Percentiles rank a stretch among this genome's conserved stretches.
These are phyloP conservation scores for Gracilaria vermiculophylla DNA, from an alignment of 23 red algal species.

Conservation along the genomic window DNA sequence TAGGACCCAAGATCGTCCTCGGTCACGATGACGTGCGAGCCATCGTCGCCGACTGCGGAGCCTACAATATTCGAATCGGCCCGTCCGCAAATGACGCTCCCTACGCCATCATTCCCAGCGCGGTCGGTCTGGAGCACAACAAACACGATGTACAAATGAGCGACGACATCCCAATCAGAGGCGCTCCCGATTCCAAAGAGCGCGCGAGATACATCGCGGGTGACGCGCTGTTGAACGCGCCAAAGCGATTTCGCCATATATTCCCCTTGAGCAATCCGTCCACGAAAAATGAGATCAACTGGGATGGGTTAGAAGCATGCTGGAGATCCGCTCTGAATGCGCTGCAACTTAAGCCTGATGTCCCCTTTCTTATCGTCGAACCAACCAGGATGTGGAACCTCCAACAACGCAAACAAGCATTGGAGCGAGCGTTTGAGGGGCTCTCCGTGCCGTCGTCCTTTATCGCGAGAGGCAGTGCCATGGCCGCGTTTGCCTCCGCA, in stretches of 20 bases:
- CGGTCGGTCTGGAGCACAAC: constrained; percentile 19
- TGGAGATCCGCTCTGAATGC: constrained; percentile 2
- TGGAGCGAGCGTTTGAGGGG: constrained; percentile 62
- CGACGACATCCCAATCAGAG: neutral
- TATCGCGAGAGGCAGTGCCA: constrained; percentile 57
- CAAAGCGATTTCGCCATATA: constrained; percentile 11
- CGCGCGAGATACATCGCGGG: constrained; percentile 45
- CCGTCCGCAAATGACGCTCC: constrained; percentile 77
- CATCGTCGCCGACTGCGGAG: constrained; percentile 75
- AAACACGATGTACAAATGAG: neutral
- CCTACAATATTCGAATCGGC: constrained; percentile 71
- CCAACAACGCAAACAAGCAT: neutral
- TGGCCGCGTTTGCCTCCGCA: constrained; percentile 78
- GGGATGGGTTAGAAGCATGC: constrained; percentile 36
- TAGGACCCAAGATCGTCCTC: constrained; percentile 23
- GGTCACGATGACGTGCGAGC: constrained; percentile 78
- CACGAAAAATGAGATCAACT: constrained; percentile 19
- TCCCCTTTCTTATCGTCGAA: constrained; percentile 77
- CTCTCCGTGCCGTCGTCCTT: constrained; percentile 41
- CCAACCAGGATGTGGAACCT: constrained; percentile 33
- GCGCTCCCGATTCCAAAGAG: neutral
- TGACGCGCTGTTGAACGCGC: constrained; percentile 18
- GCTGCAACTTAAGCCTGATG: constrained; percentile 2
- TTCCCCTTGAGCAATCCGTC: constrained; percentile 4
- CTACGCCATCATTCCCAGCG: constrained; percentile 52